Evolutionary conservation across 768 basidiomycete species (phyloP).

Genomic region (Astraeus odoratus): DNA sequence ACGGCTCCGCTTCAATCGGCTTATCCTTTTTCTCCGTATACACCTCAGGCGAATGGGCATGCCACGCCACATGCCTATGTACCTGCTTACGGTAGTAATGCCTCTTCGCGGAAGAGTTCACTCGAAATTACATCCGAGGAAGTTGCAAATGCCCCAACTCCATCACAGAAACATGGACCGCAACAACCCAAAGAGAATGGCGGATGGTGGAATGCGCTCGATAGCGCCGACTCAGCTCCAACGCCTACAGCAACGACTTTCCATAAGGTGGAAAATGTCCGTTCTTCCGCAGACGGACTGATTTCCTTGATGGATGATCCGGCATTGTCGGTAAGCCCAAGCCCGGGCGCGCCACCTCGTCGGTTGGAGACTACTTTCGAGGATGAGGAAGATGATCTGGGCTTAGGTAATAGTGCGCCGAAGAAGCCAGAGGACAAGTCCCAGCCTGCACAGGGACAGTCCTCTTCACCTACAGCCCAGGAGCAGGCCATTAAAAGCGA

Average conservation of each 20-base stretch:
- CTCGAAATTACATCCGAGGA: slow-evolving; percentile 27
- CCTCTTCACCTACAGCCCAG: slow-evolving; percentile 13
- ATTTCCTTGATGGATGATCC: slow-evolving; percentile 76
- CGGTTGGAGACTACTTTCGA: slow-evolving; percentile 16
- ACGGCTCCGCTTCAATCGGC: slow-evolving; percentile 45
- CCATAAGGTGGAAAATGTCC: slow-evolving; percentile 42
- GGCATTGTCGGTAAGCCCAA: slow-evolving; percentile 35
- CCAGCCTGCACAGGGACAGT: slow-evolving; percentile 20
- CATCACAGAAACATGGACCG: slow-evolving; percentile 26
- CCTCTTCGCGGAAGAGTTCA: slow-evolving; percentile 21
- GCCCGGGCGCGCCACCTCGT: slow-evolving; percentile 8
- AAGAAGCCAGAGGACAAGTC: slow-evolving; percentile 25
- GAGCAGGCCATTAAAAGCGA: slow-evolving; percentile 15
- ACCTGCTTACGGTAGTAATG: slow-evolving; percentile 27
- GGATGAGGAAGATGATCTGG: slow-evolving; percentile 82
- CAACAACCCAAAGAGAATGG: slow-evolving; percentile 34
- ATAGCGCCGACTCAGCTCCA: slow-evolving; percentile 30
- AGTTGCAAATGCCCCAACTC: slow-evolving; percentile 8
- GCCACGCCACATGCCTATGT: slow-evolving; percentile 34
- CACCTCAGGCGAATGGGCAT: slow-evolving; percentile 16
- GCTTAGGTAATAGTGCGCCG: slow-evolving; percentile 70
- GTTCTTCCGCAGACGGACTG: slow-evolving; percentile 51
- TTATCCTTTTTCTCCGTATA: slow-evolving; percentile 24
- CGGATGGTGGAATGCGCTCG: slow-evolving; percentile 59
- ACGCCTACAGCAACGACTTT: slow-evolving; percentile 74